phyloP scores from a whole-genome alignment of 2,329 filamentous ascomycete species.

The Botrytis byssoidea region DNA sequence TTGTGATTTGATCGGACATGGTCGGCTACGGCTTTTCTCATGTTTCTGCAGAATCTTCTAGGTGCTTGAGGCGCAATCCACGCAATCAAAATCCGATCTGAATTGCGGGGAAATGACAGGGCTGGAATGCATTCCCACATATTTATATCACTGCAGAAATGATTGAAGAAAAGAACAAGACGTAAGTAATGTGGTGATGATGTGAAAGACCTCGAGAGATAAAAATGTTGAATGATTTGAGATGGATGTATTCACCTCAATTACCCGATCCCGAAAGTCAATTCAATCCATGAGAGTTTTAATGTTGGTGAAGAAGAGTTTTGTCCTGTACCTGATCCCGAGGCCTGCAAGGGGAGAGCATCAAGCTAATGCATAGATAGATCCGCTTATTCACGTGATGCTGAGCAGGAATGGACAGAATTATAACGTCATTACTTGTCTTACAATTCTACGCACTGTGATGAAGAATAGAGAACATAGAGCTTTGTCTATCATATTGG shows the following conservation, averaged over 20 bases:
- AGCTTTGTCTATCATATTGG: no score
- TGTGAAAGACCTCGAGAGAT: neutral
- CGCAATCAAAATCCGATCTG: neutral
- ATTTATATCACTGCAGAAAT: neutral
- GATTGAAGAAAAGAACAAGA: neutral
- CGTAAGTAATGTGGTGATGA: neutral
- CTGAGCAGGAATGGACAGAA: neutral
- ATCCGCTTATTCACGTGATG: neutral
- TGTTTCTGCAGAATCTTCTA: slow-evolving; percentile 1
- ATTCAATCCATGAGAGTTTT: neutral
- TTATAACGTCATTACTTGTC: slow-evolving; percentile 2
- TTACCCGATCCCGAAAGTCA: neutral
- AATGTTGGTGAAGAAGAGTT: neutral
- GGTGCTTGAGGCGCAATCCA: neutral
- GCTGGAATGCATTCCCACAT: neutral
- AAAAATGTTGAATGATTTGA: neutral
- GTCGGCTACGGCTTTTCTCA: neutral
- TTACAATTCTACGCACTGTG: neutral
- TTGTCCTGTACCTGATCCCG: neutral
- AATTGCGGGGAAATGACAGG: slow-evolving; percentile 12
- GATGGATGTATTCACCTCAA: neutral
- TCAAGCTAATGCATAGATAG: neutral
- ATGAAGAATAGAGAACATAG: no score
- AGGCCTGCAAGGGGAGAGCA: neutral
- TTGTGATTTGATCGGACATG: neutral